These are phyloP conservation scores for Vaccinium darrowii DNA, from an alignment of 148 eudicot genomes.

Conservation along the genomic window DNA sequence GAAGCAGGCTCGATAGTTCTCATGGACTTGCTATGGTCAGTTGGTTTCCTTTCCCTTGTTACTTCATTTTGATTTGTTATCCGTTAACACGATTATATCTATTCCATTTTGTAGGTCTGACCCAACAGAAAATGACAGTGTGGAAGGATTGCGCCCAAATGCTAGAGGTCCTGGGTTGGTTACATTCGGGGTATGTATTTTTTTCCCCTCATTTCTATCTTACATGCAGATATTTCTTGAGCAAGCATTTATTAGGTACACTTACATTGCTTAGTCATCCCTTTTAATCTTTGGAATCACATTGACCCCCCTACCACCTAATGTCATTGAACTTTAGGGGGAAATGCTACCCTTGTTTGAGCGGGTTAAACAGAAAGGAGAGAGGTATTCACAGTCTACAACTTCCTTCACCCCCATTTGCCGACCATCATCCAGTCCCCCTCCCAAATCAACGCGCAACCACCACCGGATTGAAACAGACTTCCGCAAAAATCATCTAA, in stretches of 20 bases:
- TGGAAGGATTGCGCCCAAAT: slow-evolving; percentile 92
- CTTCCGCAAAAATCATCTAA: not conserved
- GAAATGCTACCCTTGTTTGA: not conserved
- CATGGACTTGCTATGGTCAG: slow-evolving; percentile 92
- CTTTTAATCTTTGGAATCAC: not conserved
- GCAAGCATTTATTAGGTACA: not conserved
- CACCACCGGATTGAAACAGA: not conserved
- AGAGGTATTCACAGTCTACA: not conserved
- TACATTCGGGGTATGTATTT: slow-evolving; percentile 80
- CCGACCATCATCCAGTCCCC: not conserved
- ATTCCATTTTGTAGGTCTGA: slow-evolving; percentile 67
- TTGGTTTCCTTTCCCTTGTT: not conserved
- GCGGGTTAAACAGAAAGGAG: not conserved
- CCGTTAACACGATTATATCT: slow-evolving; percentile 1
- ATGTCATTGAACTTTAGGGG: not conserved
- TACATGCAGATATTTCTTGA: not conserved
- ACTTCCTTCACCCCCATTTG: not conserved
- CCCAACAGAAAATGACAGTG: slow-evolving; percentile 96
- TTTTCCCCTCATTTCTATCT: slow-evolving; percentile 8
- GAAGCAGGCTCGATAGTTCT: slow-evolving; percentile 95
- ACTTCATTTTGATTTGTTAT: not conserved
- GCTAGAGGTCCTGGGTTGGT: slow-evolving; percentile 98
- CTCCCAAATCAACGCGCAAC: not conserved
- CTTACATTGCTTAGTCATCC: not conserved
- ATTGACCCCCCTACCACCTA: not conserved